Base-by-base conservation (phyloP, 225 moss, liverwort and hornwort genomes). In the Physcomitrellopsis africana region DNA sequence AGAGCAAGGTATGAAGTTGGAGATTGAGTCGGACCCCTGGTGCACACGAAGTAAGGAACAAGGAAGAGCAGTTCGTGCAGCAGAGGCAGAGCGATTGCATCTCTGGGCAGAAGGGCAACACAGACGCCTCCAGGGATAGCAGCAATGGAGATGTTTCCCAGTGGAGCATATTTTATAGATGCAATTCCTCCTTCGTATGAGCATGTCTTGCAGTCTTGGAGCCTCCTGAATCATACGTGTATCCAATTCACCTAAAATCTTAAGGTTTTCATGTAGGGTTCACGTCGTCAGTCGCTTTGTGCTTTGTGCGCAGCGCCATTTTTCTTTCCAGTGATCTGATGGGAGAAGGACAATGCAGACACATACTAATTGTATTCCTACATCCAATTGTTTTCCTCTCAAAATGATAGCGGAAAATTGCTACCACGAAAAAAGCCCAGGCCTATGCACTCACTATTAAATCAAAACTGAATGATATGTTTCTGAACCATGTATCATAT, bases 121-220 rank as follows among this genome's bases (percentile, higher is more conserved):
- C 85, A 93, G 81, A 89, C 81, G 72, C 91, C 90, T 82, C 86
- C 93, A 29, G 93, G 87, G 42, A 96, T 92, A 77, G 89, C 84
- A 74, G 93, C 95, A 65, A 93, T 96, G 95, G 93, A 89, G 82
- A 93, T 96, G 87, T 91, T 90, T 52, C 95, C 95, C 18, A 92
- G 93, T 74, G 95, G 93, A 79, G 83, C 93, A 60, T 92, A 91
- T 91, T 90, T 96, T 68, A 89, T 90, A 37, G 3, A 4, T 37
- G 32, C 32, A 7, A 37, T 4, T 7, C 32, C 32, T 37, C 32
- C 32, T 24, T 24, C 1, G 24, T 1, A 24, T 24, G 24, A 24
- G 24, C 24, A 1, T 24, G 24, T 24, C 24, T 24, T 24, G 24
- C 24, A 24, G 24, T 24, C 24, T 24, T 24, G 24, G 24, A 24